phyloP scores from a whole-genome alignment of 495 filamentous ascomycete genomes.

The Diplogelasinospora grovesii region DNA sequence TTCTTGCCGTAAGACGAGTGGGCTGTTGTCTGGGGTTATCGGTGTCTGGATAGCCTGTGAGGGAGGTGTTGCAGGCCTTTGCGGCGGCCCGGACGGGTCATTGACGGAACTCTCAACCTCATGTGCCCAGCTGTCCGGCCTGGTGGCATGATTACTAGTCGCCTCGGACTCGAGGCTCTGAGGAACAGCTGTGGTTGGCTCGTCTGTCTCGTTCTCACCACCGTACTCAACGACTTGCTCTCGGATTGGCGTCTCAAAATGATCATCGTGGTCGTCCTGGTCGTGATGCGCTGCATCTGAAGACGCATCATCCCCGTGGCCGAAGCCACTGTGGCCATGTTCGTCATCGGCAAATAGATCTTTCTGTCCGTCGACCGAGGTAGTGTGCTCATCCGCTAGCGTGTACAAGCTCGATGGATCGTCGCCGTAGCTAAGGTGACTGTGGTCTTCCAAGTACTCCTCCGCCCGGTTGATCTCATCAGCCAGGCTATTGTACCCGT shows the following conservation, averaged over 20 bases:
- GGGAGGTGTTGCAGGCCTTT: not conserved
- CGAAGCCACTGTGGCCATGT: slow-evolving; percentile 3
- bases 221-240: not conserved
- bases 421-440: not conserved
- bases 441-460: not conserved
- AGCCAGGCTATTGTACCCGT: slow-evolving; percentile 1
- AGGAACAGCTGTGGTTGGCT: slow-evolving; percentile 7
- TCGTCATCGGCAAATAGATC: slow-evolving; percentile 20
- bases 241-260: not conserved
- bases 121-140: not conserved
- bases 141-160: too few species aligned
- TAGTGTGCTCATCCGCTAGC: slow-evolving; percentile 10
- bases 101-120: not conserved
- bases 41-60: slow-evolving; percentile 1
- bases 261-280: not conserved
- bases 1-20: not conserved
- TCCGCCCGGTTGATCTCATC: slow-evolving; percentile 5
- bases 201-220: not conserved
- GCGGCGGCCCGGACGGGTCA: not conserved
- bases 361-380: slow-evolving; percentile 20
- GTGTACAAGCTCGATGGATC: not conserved
- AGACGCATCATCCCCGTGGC: too few species aligned
- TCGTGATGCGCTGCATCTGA: not conserved
- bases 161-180: too few species aligned
- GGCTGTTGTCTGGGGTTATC: not conserved